Evolutionary conservation across 768 basidiomycete genomes (phyloP), one percentile per base, ranked within the genome.

Genomic region (Tylopilus balloui): DNA sequence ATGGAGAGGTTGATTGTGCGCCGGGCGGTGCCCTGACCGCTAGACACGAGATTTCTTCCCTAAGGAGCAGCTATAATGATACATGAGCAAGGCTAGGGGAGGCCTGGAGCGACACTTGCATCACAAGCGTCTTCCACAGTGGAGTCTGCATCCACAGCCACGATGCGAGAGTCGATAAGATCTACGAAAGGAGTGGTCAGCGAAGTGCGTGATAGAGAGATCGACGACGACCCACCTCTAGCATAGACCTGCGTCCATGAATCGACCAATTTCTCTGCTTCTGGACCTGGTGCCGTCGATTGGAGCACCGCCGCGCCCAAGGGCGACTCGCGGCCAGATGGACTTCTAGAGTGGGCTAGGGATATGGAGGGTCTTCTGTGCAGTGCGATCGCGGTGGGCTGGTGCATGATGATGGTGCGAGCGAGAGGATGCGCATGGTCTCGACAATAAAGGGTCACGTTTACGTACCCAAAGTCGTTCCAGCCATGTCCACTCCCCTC

Each of bases 81-180:
- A 20, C 23, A 31, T 53, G 35, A 55, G 37, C 23, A 28, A 32
- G 23, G 37, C 24, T 15, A 19, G n/a, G 13, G 24, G 28, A 43
- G 40, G 29, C 12, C 7, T 36, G 28, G 21, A 17, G 19, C 11
- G 20, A 41, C 38, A 69, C 76, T 59, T 59, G 85, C 88, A 54
- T 88, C 87, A 60, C 88, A 91, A 12, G 88, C 88, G 37, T 87
- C 84, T 64, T 92, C 88, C 15, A 92, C 89, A 42, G 78, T 83
- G 8, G 77, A 80, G 38, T 88, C 80, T n/a, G 78, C 78, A 47
- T 83, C 81, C 10, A 91, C 75, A 23, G 74, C 70, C 14, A 88
- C 78, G 41, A 90, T 75, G 3, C 77, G 78, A 37, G 77, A 76
- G 62, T 88, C 86, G 53, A 88, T 81, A 21, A 90, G 71, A 61